phyloP scores from a whole-genome alignment of 1,284 basidiomycete species.

The Malassezia dermatis region DNA sequence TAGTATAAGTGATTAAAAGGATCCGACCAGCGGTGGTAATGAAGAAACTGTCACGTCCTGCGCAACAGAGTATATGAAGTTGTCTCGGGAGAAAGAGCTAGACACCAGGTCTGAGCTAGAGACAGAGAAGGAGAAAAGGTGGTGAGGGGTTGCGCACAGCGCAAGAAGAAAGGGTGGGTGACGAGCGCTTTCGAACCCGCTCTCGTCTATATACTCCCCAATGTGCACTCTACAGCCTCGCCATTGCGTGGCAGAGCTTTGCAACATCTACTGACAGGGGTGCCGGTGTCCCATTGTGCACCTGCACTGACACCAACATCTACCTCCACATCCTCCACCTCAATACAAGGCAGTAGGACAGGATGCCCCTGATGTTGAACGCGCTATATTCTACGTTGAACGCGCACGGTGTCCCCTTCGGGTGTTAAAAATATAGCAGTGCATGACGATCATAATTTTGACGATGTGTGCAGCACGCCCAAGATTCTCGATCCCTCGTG shows the following conservation, averaged over 20 bases:
- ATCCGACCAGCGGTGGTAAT: constrained; percentile 12
- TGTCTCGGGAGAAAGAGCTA: neutral
- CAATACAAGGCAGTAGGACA: neutral
- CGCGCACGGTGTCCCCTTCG: neutral
- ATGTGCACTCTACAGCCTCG: neutral
- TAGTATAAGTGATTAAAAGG: neutral
- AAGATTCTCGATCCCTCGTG: constrained; percentile 34
- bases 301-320: neutral
- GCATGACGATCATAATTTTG: constrained; percentile 42
- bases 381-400: neutral
- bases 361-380: neutral
- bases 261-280: neutral
- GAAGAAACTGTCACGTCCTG: neutral
- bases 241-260: neutral
- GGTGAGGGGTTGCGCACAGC: neutral
- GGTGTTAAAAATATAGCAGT: constrained; percentile 18
- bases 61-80: neutral
- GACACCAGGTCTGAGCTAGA: constrained; percentile 4
- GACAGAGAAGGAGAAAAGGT: neutral
- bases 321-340: neutral
- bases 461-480: constrained; percentile 45
- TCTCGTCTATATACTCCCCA: neutral
- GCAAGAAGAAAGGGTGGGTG: neutral
- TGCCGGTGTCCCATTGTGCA: neutral
- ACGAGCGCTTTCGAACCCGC: neutral